Percentiles rank a stretch among this genome's conserved stretches.
phyloP scores from a whole-genome alignment of 2,329 filamentous ascomycete genomes.

The Aspergillus thermomutatus region DNA sequence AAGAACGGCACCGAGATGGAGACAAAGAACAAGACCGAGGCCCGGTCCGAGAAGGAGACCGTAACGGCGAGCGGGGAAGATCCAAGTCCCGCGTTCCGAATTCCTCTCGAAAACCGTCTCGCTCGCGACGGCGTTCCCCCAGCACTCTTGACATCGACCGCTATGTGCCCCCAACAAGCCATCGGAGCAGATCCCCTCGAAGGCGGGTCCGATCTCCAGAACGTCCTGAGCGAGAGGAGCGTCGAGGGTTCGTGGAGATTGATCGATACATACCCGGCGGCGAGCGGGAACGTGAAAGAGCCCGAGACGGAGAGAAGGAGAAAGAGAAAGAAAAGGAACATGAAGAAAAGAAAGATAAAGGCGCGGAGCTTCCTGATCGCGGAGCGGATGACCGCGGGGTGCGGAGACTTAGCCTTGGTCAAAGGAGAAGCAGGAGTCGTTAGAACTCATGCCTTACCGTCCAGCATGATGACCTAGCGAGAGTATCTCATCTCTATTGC shows the following conservation, averaged over 20 bases:
- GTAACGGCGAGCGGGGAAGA: conserved; percentile 15
- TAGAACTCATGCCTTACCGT: not conserved
- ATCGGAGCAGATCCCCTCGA: conserved; percentile 40
- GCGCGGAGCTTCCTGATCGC: conserved; percentile 16
- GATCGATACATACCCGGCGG: conserved; percentile 46
- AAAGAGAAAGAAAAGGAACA: conserved; percentile 8
- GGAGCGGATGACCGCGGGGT: not conserved
- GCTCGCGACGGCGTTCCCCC: conserved; percentile 31
- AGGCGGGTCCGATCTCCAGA: conserved; percentile 38
- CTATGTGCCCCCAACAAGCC: conserved; percentile 41
- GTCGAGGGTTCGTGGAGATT: conserved; percentile 35
- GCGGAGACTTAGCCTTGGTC: not conserved
- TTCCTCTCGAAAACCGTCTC: conserved; percentile 26
- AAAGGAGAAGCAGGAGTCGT: not conserved
- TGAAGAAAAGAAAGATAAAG: conserved; percentile 16
- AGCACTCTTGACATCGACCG: conserved; percentile 41
- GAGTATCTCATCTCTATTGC: not conserved
- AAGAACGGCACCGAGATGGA: not conserved
- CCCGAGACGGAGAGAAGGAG: conserved; percentile 18
- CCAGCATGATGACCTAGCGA: not conserved
- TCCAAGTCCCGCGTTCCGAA: conserved; percentile 15
- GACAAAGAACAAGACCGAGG: conserved; percentile 7
- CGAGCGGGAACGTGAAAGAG: conserved; percentile 25
- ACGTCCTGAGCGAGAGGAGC: conserved; percentile 31
- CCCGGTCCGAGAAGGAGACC: conserved; percentile 15